Conservation (phyloP, 2,329 filamentous ascomycete species). For the Phyllosticta citriasiana region DNA sequence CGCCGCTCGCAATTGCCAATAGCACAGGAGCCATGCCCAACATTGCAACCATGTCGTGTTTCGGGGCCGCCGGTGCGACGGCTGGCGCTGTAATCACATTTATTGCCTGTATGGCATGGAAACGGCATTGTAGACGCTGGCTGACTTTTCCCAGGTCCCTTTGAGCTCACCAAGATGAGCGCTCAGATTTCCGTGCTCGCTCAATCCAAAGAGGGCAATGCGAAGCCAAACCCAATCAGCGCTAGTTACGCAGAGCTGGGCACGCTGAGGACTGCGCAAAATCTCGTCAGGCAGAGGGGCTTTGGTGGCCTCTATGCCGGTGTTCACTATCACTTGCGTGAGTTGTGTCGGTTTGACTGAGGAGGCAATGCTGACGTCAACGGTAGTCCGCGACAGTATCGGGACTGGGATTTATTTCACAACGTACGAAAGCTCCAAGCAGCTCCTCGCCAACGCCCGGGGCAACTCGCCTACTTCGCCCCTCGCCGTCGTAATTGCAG, state of each 20-base stretch:
- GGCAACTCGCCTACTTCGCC: slow-evolving; percentile 67
- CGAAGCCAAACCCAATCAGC: slow-evolving; percentile 26
- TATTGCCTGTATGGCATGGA: slow-evolving; percentile 53
- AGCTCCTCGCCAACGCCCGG: slow-evolving; percentile 65
- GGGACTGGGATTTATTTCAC: slow-evolving; percentile 82
- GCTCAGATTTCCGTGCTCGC: slow-evolving; percentile 75
- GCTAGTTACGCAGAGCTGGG: slow-evolving; percentile 67
- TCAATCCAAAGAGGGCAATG: slow-evolving; percentile 41
- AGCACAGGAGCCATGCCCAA: slow-evolving; percentile 61
- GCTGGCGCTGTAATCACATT: slow-evolving; percentile 71
- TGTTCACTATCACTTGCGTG: slow-evolving; percentile 67
- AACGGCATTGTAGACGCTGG: slow-evolving; percentile 9
- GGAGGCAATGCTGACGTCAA: slow-evolving; percentile 1
- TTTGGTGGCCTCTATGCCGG: slow-evolving; percentile 68
- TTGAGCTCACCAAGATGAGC: slow-evolving; percentile 82
- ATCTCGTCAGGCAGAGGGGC: slow-evolving; percentile 67
- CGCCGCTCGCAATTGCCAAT: slow-evolving; percentile 65
- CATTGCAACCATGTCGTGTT: slow-evolving; percentile 62
- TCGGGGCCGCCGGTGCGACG: slow-evolving; percentile 66
- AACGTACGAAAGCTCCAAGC: slow-evolving; percentile 80
- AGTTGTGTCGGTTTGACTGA: slow-evolving; percentile 22
- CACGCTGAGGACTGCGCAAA: slow-evolving; percentile 64
- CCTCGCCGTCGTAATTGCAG: slow-evolving; percentile 66
- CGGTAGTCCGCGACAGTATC: slow-evolving; percentile 65
- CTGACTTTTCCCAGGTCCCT: slow-evolving; percentile 47